These are phyloP conservation scores for Furculomyces boomerangus DNA, from an alignment of 371 early-diverging fungal species.

Conservation along the genomic window DNA sequence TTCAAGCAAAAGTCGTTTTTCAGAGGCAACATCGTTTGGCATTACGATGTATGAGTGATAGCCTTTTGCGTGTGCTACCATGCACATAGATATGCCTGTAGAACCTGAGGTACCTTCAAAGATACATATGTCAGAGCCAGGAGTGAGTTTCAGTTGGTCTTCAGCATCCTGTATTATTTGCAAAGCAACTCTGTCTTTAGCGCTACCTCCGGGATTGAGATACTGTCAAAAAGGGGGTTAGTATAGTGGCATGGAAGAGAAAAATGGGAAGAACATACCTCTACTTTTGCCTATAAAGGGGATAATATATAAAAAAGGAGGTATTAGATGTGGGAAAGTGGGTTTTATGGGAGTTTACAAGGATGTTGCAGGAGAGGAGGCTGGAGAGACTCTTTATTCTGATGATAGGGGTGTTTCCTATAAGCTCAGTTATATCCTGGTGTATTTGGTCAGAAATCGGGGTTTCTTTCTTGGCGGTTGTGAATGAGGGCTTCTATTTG, in stretches of 20 bases:
- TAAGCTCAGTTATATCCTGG: slow-evolving; percentile 53
- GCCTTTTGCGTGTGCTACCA: slow-evolving; percentile 67
- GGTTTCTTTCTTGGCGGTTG: too few species aligned
- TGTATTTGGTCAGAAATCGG: too few species aligned
- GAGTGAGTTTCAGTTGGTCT: slow-evolving; percentile 35
- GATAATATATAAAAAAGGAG: not conserved
- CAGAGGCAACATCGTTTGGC: slow-evolving; percentile 85
- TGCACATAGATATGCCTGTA: slow-evolving; percentile 67
- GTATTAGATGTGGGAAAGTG: not conserved
- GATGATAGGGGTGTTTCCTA: slow-evolving; percentile 81
- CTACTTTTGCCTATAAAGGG: not conserved
- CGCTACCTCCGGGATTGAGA: slow-evolving; percentile 81
- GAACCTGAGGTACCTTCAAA: slow-evolving; percentile 91
- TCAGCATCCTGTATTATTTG: slow-evolving; percentile 71
- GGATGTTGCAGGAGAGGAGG: slow-evolving; percentile 75
- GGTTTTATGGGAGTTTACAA: slow-evolving; percentile 27
- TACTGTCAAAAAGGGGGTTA: slow-evolving; percentile 32
- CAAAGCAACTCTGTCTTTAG: slow-evolving; percentile 87
- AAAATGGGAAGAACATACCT: not conserved
- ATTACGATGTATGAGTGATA: slow-evolving; percentile 85
- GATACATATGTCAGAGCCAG: slow-evolving; percentile 24
- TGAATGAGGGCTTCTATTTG: too few species aligned
- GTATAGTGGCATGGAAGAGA: not conserved
- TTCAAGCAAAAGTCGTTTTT: slow-evolving; percentile 72
- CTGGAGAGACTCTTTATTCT: slow-evolving; percentile 67